Conservation (phyloP, 1,139 yeast species). For the Insectozyma bohioensis region DNA sequence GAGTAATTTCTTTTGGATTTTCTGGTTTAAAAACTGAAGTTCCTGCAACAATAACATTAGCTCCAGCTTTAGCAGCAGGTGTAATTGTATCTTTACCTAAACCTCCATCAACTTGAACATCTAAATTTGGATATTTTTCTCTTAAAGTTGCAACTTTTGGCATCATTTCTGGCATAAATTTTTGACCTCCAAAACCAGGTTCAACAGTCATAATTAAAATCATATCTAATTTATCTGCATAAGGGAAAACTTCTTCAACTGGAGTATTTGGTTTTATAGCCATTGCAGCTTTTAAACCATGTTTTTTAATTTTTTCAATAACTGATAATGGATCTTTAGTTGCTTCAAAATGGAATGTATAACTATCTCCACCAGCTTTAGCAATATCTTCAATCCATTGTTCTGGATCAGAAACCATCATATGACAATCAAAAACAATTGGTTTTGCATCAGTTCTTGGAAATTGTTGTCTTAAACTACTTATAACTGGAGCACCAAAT, state of each 20-base stretch:
- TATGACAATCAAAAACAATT: slow-evolving; percentile 95
- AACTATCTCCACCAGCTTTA: slow-evolving; percentile 93
- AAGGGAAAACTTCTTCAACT: slow-evolving; percentile 75
- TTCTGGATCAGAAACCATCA: slow-evolving; percentile 97
- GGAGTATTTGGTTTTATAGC: slow-evolving; percentile 95
- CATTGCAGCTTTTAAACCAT: slow-evolving; percentile 93
- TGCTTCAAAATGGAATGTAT: slow-evolving; percentile 95
- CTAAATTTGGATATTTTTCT: slow-evolving; percentile 67
- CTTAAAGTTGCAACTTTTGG: slow-evolving; percentile 84
- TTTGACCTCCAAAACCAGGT: slow-evolving; percentile 99
- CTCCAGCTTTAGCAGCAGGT: slow-evolving; percentile 90
- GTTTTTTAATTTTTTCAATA: slow-evolving; percentile 69
- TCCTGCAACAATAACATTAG: slow-evolving; percentile 97
- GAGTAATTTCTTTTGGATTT: slow-evolving; percentile 73
- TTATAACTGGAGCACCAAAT: slow-evolving; percentile 87
- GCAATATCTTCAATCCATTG: slow-evolving; percentile 95
- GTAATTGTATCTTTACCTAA: slow-evolving; percentile 81
- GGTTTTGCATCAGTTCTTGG: slow-evolving; percentile 51
- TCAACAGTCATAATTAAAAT: slow-evolving; percentile 97
- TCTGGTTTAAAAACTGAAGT: slow-evolving; percentile 87
- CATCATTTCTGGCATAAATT: slow-evolving; percentile 95
- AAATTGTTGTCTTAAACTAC: slow-evolving; percentile 71
- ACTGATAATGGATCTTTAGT: slow-evolving; percentile 76
- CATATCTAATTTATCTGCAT: slow-evolving; percentile 84
- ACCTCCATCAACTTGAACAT: slow-evolving; percentile 98